These are phyloP conservation scores for Cucumis hystrix DNA, from an alignment of 306 rosid genomes.

Conservation along the genomic window DNA sequence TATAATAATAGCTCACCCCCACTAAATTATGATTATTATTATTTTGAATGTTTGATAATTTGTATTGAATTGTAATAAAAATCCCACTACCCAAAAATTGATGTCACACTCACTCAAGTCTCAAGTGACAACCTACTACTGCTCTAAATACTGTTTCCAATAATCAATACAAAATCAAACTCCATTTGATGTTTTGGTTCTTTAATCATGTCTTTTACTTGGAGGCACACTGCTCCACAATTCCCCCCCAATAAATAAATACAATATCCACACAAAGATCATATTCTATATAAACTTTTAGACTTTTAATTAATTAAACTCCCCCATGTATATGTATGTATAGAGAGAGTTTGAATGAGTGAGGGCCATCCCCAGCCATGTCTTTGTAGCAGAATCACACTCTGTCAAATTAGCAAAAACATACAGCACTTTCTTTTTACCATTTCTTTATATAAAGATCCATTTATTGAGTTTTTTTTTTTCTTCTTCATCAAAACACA, in stretches of 20 bases:
- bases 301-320: neutral
- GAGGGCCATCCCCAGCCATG: conserved; percentile 8
- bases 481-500: neutral
- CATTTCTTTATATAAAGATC: neutral
- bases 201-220: conserved; percentile 4
- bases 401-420: neutral
- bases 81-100: neutral
- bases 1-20: too few relatives aligned
- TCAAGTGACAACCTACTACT: neutral
- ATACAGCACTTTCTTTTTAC: neutral
- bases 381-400: neutral
- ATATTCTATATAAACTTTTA: neutral
- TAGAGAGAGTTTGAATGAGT: neutral
- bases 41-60: too few relatives aligned
- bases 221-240: conserved; percentile 4
- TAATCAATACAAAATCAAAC: conserved; percentile 1
- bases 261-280: neutral
- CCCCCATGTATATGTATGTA: too few relatives aligned
- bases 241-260: neutral
- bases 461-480: neutral
- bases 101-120: neutral
- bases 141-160: neutral
- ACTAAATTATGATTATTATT: too few relatives aligned
- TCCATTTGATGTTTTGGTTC: neutral
- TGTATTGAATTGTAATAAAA: neutral